phyloP scores from a whole-genome alignment of 345 rosid genomes.

The Triadica sebifera region DNA sequence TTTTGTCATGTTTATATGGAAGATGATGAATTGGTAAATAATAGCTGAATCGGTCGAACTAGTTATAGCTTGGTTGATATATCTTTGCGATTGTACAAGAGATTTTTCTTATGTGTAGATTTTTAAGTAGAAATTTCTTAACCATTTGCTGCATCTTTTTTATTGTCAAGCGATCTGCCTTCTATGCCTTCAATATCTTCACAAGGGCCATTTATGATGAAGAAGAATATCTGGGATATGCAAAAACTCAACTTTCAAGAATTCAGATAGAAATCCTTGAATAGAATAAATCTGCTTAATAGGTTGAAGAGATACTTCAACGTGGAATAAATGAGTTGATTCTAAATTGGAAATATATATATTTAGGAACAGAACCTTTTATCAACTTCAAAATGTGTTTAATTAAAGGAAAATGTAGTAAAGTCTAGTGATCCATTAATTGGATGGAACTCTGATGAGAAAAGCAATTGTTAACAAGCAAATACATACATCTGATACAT shows the following conservation, averaged over 20 bases:
- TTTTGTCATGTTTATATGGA: conserved; percentile 4
- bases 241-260: not conserved
- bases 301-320: not conserved
- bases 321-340: not conserved
- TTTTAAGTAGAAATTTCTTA: not conserved
- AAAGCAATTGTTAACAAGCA: not conserved
- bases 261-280: not conserved
- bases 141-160: not conserved
- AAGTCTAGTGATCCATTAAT: not conserved
- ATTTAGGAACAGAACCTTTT: not conserved
- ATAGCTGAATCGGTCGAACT: not conserved
- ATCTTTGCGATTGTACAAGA: not conserved
- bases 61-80: not conserved
- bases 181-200: not conserved
- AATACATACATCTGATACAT: not conserved
- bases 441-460: not conserved
- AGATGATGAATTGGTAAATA: not conserved
- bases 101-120: not conserved
- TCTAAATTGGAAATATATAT: not conserved
- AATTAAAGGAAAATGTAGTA: not conserved
- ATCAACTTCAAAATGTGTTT: not conserved
- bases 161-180: not conserved
- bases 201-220: too few relatives aligned
- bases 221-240: too few relatives aligned
- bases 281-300: not conserved